phyloP scores from a whole-genome alignment of 1,139 yeast species.

The Scheffersomyces illinoinensis region DNA sequence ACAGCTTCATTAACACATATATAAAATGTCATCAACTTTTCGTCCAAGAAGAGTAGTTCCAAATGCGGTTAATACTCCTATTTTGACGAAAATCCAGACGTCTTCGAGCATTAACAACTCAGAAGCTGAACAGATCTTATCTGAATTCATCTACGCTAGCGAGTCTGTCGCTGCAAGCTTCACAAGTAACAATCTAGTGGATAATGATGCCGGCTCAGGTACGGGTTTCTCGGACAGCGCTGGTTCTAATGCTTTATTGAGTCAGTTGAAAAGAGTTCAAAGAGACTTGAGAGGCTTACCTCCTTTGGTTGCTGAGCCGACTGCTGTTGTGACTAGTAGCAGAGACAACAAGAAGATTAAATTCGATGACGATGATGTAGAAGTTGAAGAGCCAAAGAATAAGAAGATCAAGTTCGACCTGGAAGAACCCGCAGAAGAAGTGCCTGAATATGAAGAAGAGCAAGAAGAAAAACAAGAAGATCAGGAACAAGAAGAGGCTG shows the following conservation, averaged over 20 bases:
- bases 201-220: constrained; percentile 8
- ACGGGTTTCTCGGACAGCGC: constrained; percentile 23
- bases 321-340: constrained; percentile 14
- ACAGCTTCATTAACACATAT: not conserved
- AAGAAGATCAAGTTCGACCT: constrained; percentile 33
- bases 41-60: constrained; percentile 38
- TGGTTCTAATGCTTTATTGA: constrained; percentile 38
- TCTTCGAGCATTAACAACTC: constrained; percentile 31
- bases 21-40: constrained; percentile 11
- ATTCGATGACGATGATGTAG: constrained; percentile 21
- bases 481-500: constrained; percentile 4
- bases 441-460: constrained; percentile 9
- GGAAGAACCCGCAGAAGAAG: constrained; percentile 15
- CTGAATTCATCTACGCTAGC: constrained; percentile 46
- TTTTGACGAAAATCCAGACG: constrained; percentile 39
- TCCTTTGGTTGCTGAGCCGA: constrained; percentile 43
- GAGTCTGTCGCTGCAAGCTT: constrained; percentile 14
- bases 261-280: constrained; percentile 67
- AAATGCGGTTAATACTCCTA: constrained; percentile 52
- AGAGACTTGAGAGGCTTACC: constrained; percentile 76
- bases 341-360: constrained; percentile 26
- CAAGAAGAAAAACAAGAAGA: constrained; percentile 3
- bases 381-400: constrained; percentile 14
- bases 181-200: constrained; percentile 8
- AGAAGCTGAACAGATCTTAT: constrained; percentile 47